Evolutionary conservation across 495 filamentous ascomycete genomes (phyloP).

Genomic region (Platismatia glauca): DNA sequence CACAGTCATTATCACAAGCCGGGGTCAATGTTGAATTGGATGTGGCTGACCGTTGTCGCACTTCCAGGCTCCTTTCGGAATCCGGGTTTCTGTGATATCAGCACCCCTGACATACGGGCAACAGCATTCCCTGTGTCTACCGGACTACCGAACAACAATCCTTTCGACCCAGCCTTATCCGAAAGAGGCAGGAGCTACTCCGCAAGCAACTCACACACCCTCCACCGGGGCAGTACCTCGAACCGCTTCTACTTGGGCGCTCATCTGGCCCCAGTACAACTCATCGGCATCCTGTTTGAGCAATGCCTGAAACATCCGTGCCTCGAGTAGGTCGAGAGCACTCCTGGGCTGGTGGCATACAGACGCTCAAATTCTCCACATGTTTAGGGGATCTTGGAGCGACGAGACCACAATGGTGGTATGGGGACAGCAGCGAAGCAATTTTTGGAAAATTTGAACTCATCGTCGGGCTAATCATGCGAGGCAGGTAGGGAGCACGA

Average conservation of each 20-base stretch:
- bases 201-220: not conserved
- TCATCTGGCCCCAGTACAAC: not conserved
- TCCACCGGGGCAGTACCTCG: not conserved
- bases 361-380: not conserved
- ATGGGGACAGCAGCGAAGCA: not conserved
- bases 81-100: slow-evolving; percentile 59
- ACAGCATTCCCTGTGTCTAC: not conserved
- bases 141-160: not conserved
- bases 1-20: slow-evolving; percentile 32
- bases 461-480: not conserved
- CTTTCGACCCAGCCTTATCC: not conserved
- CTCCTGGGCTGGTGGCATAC: not conserved
- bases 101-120: not conserved
- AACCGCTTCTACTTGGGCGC: not conserved
- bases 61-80: slow-evolving; percentile 57
- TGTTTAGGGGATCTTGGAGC: not conserved
- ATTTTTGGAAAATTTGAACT: slow-evolving; percentile 1
- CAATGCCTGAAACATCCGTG: not conserved
- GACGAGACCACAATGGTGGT: not conserved
- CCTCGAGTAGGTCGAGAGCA: not conserved
- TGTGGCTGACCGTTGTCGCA: slow-evolving; percentile 26
- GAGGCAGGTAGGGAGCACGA: not conserved
- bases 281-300: not conserved
- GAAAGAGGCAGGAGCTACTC: not conserved
- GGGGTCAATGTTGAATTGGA: slow-evolving; percentile 15